A percentile compares a stretch with the other conserved stretches of the same genome.
Evolutionary conservation across 1,284 basidiomycete species (phyloP).

Genomic region (Cystobasidium sp.): DNA sequence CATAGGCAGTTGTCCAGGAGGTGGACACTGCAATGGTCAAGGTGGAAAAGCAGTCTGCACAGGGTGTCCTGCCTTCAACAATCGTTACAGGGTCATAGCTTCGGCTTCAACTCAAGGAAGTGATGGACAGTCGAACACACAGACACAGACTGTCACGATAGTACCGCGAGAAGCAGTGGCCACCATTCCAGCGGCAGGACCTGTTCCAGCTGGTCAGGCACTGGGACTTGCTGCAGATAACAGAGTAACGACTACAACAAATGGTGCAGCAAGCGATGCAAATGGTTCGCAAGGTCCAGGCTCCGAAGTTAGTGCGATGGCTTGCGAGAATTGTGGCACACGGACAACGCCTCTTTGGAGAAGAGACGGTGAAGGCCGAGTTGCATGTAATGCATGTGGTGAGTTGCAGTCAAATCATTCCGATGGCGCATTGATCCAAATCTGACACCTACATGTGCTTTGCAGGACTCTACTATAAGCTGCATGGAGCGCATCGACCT

Average conservation of each 20-base stretch:
- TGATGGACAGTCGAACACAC: not conserved
- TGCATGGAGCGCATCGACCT: conserved; percentile 94
- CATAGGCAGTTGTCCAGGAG: conserved; percentile 82
- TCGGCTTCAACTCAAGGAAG: not conserved
- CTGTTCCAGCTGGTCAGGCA: not conserved
- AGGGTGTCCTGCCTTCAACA: conserved; percentile 93
- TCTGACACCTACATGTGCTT: conserved; percentile 45
- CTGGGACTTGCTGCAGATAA: not conserved
- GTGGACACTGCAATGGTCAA: conserved; percentile 91
- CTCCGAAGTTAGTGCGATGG: conserved; percentile 47
- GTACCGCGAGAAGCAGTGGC: conserved; percentile 12
- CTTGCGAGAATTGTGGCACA: conserved; percentile 54
- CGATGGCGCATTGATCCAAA: conserved; percentile 58
- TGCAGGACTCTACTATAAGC: conserved; percentile 92
- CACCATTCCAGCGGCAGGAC: not conserved
- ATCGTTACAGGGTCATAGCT: conserved; percentile 56
- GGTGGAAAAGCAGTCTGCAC: conserved; percentile 87
- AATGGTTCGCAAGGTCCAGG: not conserved
- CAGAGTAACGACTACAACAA: not conserved
- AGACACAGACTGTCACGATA: conserved; percentile 5
- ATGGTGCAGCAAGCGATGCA: not conserved
- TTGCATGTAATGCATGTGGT: conserved; percentile 86
- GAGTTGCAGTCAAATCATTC: conserved; percentile 59
- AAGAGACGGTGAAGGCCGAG: conserved; percentile 87
- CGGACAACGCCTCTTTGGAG: conserved; percentile 88